Evolutionary conservation across 2,329 filamentous ascomycete genomes (phyloP).

Genomic region (Fusarium sp.): DNA sequence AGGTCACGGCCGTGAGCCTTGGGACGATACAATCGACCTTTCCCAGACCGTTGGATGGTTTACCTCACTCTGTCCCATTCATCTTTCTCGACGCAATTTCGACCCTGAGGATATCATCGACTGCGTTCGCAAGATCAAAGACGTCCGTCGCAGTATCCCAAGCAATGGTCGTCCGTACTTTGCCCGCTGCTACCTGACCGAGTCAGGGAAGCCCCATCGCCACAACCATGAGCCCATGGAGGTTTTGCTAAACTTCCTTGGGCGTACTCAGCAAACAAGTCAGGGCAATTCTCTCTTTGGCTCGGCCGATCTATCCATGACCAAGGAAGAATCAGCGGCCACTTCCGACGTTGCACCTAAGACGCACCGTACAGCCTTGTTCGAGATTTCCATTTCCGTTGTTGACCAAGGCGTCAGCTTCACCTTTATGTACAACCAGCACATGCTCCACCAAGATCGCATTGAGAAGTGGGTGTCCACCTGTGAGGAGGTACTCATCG

Average conservation of each 20-base stretch:
- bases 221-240: slow-evolving; percentile 16
- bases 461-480: slow-evolving; percentile 24
- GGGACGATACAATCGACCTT: slow-evolving; percentile 46
- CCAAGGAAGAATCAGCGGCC: background rate
- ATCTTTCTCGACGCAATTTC: slow-evolving; percentile 3
- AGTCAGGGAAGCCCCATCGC: background rate
- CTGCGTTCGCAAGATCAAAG: slow-evolving; percentile 17
- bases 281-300: background rate
- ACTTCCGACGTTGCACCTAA: slow-evolving; percentile 21
- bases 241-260: slow-evolving; percentile 25
- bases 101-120: slow-evolving; percentile 7
- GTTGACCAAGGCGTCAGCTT: background rate
- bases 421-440: slow-evolving; percentile 22
- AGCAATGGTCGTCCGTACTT: slow-evolving; percentile 27
- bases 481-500: slow-evolving; percentile 9
- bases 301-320: background rate
- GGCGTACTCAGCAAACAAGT: slow-evolving; percentile 11
- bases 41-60: slow-evolving; percentile 59
- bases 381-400: slow-evolving; percentile 33
- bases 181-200: slow-evolving; percentile 11
- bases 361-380: slow-evolving; percentile 24
- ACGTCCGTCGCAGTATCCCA: slow-evolving; percentile 15
- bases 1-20: slow-evolving; percentile 54
- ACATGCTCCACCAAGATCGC: slow-evolving; percentile 22
- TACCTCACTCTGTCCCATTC: slow-evolving; percentile 53